Evolutionary conservation across 1,139 yeast genomes (phyloP), one percentile per base, ranked within the genome.

Genomic region (Suhomyces bokatorum): DNA sequence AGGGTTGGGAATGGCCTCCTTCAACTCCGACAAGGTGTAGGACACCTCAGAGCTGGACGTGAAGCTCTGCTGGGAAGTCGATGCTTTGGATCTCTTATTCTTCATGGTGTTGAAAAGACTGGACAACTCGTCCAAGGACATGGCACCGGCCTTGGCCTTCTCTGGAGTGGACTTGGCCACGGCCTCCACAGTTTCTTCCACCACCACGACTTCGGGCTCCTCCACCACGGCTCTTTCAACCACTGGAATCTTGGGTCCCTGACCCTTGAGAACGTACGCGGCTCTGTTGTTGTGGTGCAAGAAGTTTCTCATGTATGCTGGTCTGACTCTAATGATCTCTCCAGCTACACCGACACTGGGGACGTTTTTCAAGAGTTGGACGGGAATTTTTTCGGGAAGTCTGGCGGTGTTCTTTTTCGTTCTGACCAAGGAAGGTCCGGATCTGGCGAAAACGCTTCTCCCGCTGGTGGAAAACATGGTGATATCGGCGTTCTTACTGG

Each of bases 251-350:
- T 73, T 71, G 38, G 88, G 85, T 7, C 78, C 76, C 47, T 75
- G 70, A 13, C 73, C 78, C 37, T 73, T 69, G 32, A 78, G 62
- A 28, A 86, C 73, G 59, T 86, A 87, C 32, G 80, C 78, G 3
- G 97, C 97, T 39, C 87, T 86, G 55, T 87, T 83, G 49, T 70
- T 59, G 41, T 80, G 78, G 57, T 89, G 89, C 46, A 90, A 75
- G 56, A 70, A 79, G 66, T 87, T 87, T 62, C 93, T 79, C 97
- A 90, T 90, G 48, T 80, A 74, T 14, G 93, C 87, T 29, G 96
- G 88, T 49, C 81, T 77, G n/a, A 89, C 97, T 33, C 77, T 69
- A 22, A 87, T 76, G 37, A 90, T 74, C 67, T 90, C 86, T 26
- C 97, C 97, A 40, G 63, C 62, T 34, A 66, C 70, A n/a, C 88